Percentiles rank a stretch among this genome's conserved stretches.
These are phyloP conservation scores for Populus tomentosa DNA, from an alignment of 441 rosid species.

Conservation along the genomic window DNA sequence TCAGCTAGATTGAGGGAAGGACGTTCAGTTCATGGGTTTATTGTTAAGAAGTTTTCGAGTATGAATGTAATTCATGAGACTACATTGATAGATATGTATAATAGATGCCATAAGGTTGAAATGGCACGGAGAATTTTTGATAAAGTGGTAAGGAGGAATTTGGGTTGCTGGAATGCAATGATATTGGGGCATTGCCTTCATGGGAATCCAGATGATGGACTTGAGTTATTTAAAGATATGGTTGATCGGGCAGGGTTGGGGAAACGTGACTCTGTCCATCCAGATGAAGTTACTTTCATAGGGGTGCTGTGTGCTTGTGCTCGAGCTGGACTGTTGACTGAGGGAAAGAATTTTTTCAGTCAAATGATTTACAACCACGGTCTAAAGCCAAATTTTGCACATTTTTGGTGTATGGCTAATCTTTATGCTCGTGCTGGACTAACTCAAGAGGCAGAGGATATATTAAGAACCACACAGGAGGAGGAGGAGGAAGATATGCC, in stretches of 20 bases:
- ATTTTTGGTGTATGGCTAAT: constrained; percentile 80
- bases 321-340: constrained; percentile 65
- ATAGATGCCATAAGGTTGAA: constrained; percentile 64
- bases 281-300: constrained; percentile 74
- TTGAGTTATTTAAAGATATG: constrained; percentile 60
- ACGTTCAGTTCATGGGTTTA: constrained; percentile 67
- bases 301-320: constrained; percentile 77
- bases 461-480: constrained; percentile 44
- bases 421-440: constrained; percentile 68
- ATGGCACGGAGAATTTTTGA: constrained; percentile 57
- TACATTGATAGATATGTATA: constrained; percentile 78
- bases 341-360: constrained; percentile 55
- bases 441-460: constrained; percentile 57
- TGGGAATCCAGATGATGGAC: constrained; percentile 62
- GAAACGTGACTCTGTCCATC: constrained; percentile 30
- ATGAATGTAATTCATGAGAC: constrained; percentile 53
- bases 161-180: constrained; percentile 73
- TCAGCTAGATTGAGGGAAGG: constrained; percentile 74
- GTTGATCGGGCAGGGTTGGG: constrained; percentile 21
- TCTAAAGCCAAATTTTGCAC: constrained; percentile 55
- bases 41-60: constrained; percentile 36
- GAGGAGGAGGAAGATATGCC: constrained; percentile 27
- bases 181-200: constrained; percentile 75
- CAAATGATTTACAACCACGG: constrained; percentile 51
- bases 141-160: constrained; percentile 45